phyloP scores from a whole-genome alignment of 2,329 filamentous ascomycete genomes.

The Phialophora macrospora region DNA sequence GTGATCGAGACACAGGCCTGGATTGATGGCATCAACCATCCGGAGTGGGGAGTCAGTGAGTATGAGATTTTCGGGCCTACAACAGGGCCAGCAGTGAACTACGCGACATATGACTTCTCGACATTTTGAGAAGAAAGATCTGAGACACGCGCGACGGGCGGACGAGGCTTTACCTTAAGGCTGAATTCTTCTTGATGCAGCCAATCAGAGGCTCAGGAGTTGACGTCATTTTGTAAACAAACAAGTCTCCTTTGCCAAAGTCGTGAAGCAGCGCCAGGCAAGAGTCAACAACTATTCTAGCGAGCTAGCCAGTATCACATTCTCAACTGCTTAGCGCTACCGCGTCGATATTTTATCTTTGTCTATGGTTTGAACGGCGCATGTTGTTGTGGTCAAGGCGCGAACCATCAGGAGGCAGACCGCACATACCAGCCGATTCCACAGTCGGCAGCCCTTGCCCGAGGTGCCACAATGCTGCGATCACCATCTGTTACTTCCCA shows the following conservation, averaged over 20 bases:
- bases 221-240: slow-evolving; percentile 36
- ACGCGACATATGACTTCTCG: slow-evolving; percentile 53
- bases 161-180: slow-evolving; percentile 1
- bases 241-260: slow-evolving; percentile 17
- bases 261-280: background rate
- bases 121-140: slow-evolving; percentile 41
- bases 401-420: background rate
- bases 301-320: background rate
- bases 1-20: slow-evolving; percentile 93
- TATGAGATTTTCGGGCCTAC: slow-evolving; percentile 51
- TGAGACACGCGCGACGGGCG: background rate
- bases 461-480: slow-evolving; percentile 22
- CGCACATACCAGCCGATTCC: slow-evolving; percentile 11
- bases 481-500: slow-evolving; percentile 21
- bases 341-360: background rate
- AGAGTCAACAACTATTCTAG: background rate
- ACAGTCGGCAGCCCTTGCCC: background rate
- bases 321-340: background rate
- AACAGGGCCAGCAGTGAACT: slow-evolving; percentile 49
- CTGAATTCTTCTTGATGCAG: background rate
- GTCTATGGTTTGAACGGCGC: background rate
- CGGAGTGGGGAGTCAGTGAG: slow-evolving; percentile 73
- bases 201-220: slow-evolving; percentile 28
- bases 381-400: slow-evolving; percentile 6
- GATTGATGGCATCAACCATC: slow-evolving; percentile 92